Percentiles rank a stretch among this genome's conserved stretches.
These are phyloP conservation scores for Ophiostoma sp. DNA, from an alignment of 2,329 filamentous ascomycete genomes.

Conservation along the genomic window DNA sequence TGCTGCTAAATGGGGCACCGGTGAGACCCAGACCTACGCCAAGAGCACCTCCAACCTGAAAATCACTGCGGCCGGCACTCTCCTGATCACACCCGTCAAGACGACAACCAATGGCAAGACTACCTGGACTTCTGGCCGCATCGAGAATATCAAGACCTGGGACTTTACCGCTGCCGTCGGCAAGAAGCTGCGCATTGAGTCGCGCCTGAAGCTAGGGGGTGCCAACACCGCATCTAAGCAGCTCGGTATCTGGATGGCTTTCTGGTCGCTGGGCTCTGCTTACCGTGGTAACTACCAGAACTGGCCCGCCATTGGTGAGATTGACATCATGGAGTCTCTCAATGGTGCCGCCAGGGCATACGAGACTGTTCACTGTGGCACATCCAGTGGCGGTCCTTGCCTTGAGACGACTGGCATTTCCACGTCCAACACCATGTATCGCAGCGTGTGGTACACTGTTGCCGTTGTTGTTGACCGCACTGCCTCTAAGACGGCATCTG, in stretches of 20 bases:
- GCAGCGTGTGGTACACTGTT: constrained; percentile 43
- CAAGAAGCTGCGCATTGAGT: constrained; percentile 37
- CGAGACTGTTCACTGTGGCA: constrained; percentile 41
- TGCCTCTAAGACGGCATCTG: constrained; percentile 29
- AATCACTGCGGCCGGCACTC: constrained; percentile 35
- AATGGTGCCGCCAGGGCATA: constrained; percentile 37
- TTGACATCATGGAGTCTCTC: constrained; percentile 42
- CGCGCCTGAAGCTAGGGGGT: constrained; percentile 36
- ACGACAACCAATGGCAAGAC: constrained; percentile 23
- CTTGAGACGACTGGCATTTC: constrained; percentile 38
- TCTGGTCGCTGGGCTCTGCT: constrained; percentile 41
- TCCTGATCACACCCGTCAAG: constrained; percentile 35
- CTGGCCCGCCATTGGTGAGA: constrained; percentile 42
- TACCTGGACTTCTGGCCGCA: constrained; percentile 42
- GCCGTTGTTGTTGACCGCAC: constrained; percentile 47
- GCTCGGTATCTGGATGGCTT: constrained; percentile 44
- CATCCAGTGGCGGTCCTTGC: constrained; percentile 37
- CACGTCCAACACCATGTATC: constrained; percentile 26
- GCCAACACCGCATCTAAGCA: constrained; percentile 28
- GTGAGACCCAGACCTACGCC: constrained; percentile 45
- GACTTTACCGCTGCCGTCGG: constrained; percentile 35
- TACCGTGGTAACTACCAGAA: constrained; percentile 37
- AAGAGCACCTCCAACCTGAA: constrained; percentile 37
- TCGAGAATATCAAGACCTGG: constrained; percentile 36
- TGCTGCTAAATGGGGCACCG: constrained; percentile 44